phyloP scores from a whole-genome alignment of 2,329 filamentous ascomycete genomes.

The Claviceps arundinis region DNA sequence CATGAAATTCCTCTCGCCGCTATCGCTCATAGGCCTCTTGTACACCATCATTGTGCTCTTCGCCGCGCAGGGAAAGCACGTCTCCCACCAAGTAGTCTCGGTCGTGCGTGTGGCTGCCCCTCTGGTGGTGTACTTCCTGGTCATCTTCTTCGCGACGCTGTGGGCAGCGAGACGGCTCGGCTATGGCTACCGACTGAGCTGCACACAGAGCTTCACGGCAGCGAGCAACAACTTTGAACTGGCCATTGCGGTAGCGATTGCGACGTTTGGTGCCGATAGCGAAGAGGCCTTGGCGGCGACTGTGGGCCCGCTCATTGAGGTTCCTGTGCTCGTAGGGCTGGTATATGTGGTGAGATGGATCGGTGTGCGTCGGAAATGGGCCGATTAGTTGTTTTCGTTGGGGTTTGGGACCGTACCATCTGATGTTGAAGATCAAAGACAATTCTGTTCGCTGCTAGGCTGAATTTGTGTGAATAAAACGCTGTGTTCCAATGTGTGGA shows the following conservation, averaged over 20 bases:
- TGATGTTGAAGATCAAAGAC: not conserved
- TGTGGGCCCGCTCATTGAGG: conserved; percentile 75
- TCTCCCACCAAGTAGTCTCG: conserved; percentile 71
- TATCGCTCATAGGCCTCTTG: conserved; percentile 68
- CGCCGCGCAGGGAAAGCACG: conserved; percentile 62
- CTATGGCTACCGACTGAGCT: conserved; percentile 56
- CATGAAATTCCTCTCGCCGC: conserved; percentile 55
- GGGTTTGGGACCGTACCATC: not conserved
- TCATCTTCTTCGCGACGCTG: conserved; percentile 61
- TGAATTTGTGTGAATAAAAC: not conserved
- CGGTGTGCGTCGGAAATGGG: conserved; percentile 3
- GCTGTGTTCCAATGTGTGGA: not conserved
- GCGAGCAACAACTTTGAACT: conserved; percentile 91
- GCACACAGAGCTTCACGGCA: conserved; percentile 77
- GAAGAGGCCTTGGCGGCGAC: conserved; percentile 72
- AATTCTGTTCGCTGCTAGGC: not conserved
- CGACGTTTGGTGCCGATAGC: conserved; percentile 64
- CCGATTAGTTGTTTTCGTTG: not conserved
- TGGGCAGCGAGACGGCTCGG: conserved; percentile 49
- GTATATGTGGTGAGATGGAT: conserved; percentile 47
- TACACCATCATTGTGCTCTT: conserved; percentile 84
- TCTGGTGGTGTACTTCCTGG: conserved; percentile 65
- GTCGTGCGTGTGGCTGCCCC: conserved; percentile 73
- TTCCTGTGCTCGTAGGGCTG: conserved; percentile 64
- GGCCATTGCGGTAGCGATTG: conserved; percentile 76